Percentiles rank a stretch among this genome's conserved stretches.
Conservation (phyloP, 441 rosid genomes). For the Pelargonium citronellum region DNA sequence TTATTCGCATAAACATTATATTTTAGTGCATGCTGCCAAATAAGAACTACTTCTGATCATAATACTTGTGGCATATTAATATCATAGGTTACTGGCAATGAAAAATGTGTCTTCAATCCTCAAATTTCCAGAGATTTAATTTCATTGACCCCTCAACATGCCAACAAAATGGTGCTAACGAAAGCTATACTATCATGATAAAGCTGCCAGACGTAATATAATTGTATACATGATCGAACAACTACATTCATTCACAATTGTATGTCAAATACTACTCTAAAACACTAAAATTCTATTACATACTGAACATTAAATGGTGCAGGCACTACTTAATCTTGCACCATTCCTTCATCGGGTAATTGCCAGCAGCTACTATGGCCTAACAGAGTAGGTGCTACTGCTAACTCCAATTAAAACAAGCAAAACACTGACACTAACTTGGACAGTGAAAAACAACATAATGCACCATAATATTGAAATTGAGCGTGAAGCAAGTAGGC, state of each 20-base stretch:
- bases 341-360: neutral
- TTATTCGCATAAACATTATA: too few relatives aligned
- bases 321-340: neutral
- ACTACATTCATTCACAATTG: too few relatives aligned
- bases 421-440: neutral
- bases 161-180: too few relatives aligned
- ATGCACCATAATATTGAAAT: constrained; percentile 17
- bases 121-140: neutral
- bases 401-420: neutral
- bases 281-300: neutral
- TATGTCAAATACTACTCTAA: too few relatives aligned
- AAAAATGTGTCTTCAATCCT: neutral
- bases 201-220: too few relatives aligned
- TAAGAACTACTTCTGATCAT: neutral
- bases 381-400: too few relatives aligned
- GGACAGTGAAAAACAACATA: neutral
- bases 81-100: neutral
- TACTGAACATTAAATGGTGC: neutral
- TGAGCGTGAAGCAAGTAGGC: neutral
- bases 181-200: neutral
- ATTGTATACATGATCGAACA: too few relatives aligned
- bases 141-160: neutral
- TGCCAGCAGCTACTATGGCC: neutral
- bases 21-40: too few relatives aligned
- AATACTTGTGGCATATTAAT: neutral